phyloP scores from a whole-genome alignment of 2,329 filamentous ascomycete genomes.

The Rutstroemia sp. region DNA sequence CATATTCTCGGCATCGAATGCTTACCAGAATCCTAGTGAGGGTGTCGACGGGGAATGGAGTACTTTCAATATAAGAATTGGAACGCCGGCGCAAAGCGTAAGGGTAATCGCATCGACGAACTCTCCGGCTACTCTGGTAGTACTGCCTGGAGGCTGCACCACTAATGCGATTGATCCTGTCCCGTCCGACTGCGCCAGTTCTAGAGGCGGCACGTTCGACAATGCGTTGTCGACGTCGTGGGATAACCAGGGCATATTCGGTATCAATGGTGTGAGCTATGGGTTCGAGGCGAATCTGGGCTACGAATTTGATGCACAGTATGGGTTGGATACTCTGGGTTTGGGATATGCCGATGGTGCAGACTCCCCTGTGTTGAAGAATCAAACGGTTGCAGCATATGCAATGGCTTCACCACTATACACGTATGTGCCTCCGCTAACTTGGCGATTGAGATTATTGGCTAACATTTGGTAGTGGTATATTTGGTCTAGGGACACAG shows the following conservation, averaged over 20 bases:
- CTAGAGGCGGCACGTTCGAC: conserved; percentile 31
- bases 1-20: too few species aligned
- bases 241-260: conserved; percentile 28
- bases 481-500: conserved; percentile 32
- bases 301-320: conserved; percentile 12
- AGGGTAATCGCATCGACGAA: conserved; percentile 33
- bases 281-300: conserved; percentile 23
- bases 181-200: conserved; percentile 30
- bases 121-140: conserved; percentile 31
- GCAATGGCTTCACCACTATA: conserved; percentile 32
- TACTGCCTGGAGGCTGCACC: conserved; percentile 29
- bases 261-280: conserved; percentile 30
- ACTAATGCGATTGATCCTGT: conserved; percentile 27
- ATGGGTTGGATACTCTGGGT: conserved; percentile 14
- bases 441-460: not conserved
- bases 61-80: conserved; percentile 51
- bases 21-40: conserved; percentile 23
- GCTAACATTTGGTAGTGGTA: conserved; percentile 25
- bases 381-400: conserved; percentile 19
- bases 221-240: conserved; percentile 30
- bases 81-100: conserved; percentile 39
- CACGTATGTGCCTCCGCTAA: conserved; percentile 23
- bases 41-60: conserved; percentile 61
- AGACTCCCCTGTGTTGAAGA: conserved; percentile 19
- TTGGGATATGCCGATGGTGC: conserved; percentile 17